These are phyloP conservation scores for Pseudopithomyces maydicus DNA, from an alignment of 2,329 filamentous ascomycete species.

Conservation along the genomic window DNA sequence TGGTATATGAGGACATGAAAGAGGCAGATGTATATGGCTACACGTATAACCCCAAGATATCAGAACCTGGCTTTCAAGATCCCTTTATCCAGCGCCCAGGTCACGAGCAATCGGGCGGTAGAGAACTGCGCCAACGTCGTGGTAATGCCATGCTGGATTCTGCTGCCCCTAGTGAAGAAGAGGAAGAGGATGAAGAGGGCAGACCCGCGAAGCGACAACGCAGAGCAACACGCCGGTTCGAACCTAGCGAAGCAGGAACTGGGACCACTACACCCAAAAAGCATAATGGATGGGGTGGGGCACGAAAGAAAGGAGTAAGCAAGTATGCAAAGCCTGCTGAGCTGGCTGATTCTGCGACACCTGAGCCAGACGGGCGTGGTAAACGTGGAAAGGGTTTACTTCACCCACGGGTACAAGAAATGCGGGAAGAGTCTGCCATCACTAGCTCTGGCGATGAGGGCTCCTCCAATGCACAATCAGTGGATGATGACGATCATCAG, in stretches of 20 bases:
- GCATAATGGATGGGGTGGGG: constrained; percentile 45
- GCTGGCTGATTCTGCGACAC: constrained; percentile 36
- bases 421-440: constrained; percentile 49
- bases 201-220: constrained; percentile 40
- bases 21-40: constrained; percentile 67
- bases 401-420: constrained; percentile 53
- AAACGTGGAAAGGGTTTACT: constrained; percentile 38
- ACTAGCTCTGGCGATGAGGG: constrained; percentile 44
- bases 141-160: constrained; percentile 46
- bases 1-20: constrained; percentile 64
- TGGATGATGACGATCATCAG: constrained; percentile 34
- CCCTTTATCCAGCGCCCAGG: constrained; percentile 59
- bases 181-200: constrained; percentile 40
- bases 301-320: constrained; percentile 44
- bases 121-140: constrained; percentile 54
- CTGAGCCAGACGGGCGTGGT: constrained; percentile 38
- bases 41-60: constrained; percentile 58
- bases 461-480: constrained; percentile 27
- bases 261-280: constrained; percentile 38
- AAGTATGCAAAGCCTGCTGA: constrained; percentile 30
- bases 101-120: constrained; percentile 50
- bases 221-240: constrained; percentile 42
- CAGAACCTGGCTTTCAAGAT: constrained; percentile 56
- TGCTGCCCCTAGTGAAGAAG: constrained; percentile 44
- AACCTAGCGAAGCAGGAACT: constrained; percentile 37